Percentiles rank a stretch among this genome's conserved stretches.
Evolutionary conservation across 768 basidiomycete genomes (phyloP).

Genomic region (Lyophyllum decastes): DNA sequence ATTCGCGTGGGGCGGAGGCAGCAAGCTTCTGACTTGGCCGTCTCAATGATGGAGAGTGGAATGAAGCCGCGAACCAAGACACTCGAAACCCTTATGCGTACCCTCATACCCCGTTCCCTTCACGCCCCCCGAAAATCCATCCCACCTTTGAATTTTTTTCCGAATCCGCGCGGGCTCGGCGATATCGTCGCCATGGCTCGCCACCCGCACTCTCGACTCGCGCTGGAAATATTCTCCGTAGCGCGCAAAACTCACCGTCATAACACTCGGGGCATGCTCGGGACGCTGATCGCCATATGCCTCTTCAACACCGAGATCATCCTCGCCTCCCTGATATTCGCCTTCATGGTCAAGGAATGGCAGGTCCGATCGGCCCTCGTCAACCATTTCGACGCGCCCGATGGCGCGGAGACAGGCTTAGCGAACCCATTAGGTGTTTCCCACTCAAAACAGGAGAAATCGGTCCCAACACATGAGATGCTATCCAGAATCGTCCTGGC

Average conservation of each 20-base stretch:
- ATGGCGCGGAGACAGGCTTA: constrained; percentile 7
- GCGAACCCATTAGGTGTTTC: constrained; percentile 23
- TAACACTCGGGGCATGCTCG: constrained; percentile 62
- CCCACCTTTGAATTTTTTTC: constrained; percentile 13
- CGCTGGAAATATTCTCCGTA: constrained; percentile 50
- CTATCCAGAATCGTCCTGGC: constrained; percentile 15
- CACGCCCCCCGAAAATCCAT: constrained; percentile 16
- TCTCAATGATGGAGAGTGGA: constrained; percentile 54
- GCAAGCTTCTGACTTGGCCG: constrained; percentile 50
- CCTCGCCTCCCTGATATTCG: constrained; percentile 72
- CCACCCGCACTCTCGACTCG: constrained; percentile 45
- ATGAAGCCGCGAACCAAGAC: constrained; percentile 51
- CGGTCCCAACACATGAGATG: neutral
- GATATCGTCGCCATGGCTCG: constrained; percentile 36
- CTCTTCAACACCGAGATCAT: constrained; percentile 80
- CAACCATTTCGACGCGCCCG: constrained; percentile 8
- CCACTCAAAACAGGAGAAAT: neutral
- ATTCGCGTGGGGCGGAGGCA: constrained; percentile 49
- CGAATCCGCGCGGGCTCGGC: constrained; percentile 23
- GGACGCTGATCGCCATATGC: constrained; percentile 59
- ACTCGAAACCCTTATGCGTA: constrained; percentile 43
- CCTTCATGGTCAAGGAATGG: constrained; percentile 63
- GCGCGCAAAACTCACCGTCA: constrained; percentile 57
- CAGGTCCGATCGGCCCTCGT: constrained; percentile 32
- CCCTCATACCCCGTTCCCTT: constrained; percentile 21